These are phyloP conservation scores for Hysterangium stoloniferum DNA, from an alignment of 768 basidiomycete genomes.

Conservation along the genomic window DNA sequence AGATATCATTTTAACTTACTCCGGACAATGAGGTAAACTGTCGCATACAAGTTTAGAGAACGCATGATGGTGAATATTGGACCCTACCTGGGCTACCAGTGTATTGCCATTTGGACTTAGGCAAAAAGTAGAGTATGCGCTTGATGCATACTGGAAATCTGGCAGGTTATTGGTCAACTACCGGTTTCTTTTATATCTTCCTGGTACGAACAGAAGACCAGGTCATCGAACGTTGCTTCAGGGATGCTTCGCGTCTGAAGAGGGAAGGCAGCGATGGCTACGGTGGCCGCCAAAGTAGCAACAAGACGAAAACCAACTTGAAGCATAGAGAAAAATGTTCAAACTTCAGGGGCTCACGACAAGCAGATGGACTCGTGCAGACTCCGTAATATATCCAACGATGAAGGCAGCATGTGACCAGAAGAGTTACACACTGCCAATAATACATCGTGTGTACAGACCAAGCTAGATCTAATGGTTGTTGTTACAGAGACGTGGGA, in stretches of 20 bases:
- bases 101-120: slow-evolving; percentile 44
- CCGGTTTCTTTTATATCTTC: not conserved
- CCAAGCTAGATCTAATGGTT: no score
- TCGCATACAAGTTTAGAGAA: not conserved
- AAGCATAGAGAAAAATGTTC: no score
- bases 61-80: not conserved
- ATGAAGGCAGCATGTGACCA: no score
- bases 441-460: no score
- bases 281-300: no score
- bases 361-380: no score
- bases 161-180: not conserved
- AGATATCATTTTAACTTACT: not conserved
- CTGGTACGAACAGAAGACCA: slow-evolving; percentile 2
- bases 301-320: no score
- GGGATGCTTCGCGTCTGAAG: not conserved
- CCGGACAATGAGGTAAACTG: not conserved
- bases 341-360: no score
- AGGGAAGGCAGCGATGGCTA: not conserved
- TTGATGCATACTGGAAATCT: slow-evolving; percentile 48
- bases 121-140: slow-evolving; percentile 39
- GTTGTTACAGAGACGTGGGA: no score
- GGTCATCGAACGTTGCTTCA: not conserved
- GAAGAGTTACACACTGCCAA: no score
- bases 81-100: slow-evolving; percentile 19
- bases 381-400: no score